Percentiles rank a stretch among this genome's conserved stretches.
These are phyloP conservation scores for Jatropha podagrica DNA, from an alignment of 441 rosid genomes.

Conservation along the genomic window DNA sequence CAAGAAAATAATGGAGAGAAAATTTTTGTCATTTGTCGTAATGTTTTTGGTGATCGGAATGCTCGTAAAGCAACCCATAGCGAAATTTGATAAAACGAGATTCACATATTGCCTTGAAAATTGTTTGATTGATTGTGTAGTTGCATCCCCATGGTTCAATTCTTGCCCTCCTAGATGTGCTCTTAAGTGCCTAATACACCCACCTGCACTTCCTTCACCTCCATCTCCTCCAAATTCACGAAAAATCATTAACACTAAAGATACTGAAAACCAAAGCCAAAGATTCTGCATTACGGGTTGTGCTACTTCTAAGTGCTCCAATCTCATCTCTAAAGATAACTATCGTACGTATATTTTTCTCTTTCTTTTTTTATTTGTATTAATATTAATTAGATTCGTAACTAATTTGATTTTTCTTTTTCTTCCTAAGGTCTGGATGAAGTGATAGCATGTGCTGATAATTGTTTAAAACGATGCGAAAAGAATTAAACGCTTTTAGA, in stretches of 20 bases:
- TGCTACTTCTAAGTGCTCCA: slow-evolving; percentile 14
- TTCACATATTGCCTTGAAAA: no score
- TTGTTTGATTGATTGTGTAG: neutral
- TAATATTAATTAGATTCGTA: neutral
- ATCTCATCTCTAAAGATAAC: neutral
- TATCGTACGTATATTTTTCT: neutral
- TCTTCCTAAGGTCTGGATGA: slow-evolving; percentile 1
- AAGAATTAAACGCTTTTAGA: neutral
- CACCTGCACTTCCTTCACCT: neutral
- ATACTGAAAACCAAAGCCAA: neutral
- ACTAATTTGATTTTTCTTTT: neutral
- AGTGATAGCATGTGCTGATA: slow-evolving; percentile 1
- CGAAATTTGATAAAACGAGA: no score
- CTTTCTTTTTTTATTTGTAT: neutral
- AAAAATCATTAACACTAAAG: no score
- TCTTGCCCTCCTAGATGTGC: neutral
- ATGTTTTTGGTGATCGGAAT: no score
- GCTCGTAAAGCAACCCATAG: no score
- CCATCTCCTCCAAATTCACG: neutral
- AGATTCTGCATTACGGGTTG: slow-evolving; percentile 8
- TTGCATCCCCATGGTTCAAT: neutral
- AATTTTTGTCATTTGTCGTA: no score
- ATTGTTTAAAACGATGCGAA: slow-evolving; percentile 1
- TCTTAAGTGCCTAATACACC: slow-evolving; percentile 1
- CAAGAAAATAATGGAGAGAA: no score